Conservation (phyloP, 768 basidiomycete genomes). For the Russula virescens region DNA sequence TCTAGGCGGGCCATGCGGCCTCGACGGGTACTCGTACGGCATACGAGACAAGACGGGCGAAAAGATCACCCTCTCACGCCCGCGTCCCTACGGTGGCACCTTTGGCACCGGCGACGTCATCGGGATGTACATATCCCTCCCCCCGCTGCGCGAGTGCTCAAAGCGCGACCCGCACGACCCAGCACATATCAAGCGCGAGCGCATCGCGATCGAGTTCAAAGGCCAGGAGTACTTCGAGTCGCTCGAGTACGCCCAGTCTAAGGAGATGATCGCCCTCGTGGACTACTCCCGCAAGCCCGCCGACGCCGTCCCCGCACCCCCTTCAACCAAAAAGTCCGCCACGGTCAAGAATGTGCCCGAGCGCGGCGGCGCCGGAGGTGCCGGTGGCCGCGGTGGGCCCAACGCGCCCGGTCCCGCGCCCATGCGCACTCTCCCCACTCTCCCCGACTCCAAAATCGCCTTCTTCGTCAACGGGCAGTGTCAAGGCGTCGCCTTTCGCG, state of each 20-base stretch:
- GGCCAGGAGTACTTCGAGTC: constrained; percentile 97
- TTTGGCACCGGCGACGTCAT: constrained; percentile 84
- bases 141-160: constrained; percentile 53
- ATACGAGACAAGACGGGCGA: constrained; percentile 90
- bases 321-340: constrained; percentile 55
- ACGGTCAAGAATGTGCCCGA: constrained; percentile 67
- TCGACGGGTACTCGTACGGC: constrained; percentile 92
- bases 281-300: constrained; percentile 42
- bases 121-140: constrained; percentile 90
- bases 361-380: constrained; percentile 29
- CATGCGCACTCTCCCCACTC: constrained; percentile 57
- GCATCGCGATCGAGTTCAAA: constrained; percentile 91
- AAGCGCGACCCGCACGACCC: constrained; percentile 69
- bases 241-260: constrained; percentile 78
- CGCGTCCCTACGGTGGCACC: constrained; percentile 65
- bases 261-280: constrained; percentile 90
- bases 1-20: constrained; percentile 87
- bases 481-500: constrained; percentile 77
- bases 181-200: constrained; percentile 77
- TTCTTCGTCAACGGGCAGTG: constrained; percentile 92
- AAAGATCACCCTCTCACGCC: constrained; percentile 79
- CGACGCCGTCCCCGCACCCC: constrained; percentile 46
- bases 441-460: constrained; percentile 66
- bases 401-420: constrained; percentile 33
- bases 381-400: constrained; percentile 36